Evolutionary conservation across 2,329 filamentous ascomycete genomes (phyloP).

Genomic region (Ophiostoma piceae): DNA sequence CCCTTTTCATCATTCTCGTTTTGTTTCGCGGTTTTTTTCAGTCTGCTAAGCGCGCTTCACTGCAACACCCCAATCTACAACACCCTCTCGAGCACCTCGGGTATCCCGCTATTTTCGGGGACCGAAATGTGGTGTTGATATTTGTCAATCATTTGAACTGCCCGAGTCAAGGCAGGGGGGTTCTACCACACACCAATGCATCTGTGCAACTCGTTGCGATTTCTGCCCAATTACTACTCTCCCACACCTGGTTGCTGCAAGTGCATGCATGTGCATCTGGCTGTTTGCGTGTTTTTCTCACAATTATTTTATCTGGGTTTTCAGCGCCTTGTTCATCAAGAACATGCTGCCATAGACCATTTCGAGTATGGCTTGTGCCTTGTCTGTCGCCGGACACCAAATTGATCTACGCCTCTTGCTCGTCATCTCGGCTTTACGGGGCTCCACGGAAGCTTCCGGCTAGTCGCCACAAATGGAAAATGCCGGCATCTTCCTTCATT

Average conservation of each 20-base stretch:
- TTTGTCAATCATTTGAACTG: neutral
- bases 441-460: conserved; percentile 5
- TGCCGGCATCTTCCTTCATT: neutral
- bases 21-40: neutral
- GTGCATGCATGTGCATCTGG: neutral
- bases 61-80: neutral
- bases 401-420: conserved; percentile 1
- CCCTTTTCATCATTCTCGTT: neutral
- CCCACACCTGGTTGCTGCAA: neutral
- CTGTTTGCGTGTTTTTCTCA: neutral
- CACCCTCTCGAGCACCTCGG: neutral
- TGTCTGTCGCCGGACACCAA: neutral
- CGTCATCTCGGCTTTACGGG: neutral
- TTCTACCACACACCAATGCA: neutral
- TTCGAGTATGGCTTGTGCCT: neutral
- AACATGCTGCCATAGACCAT: neutral
- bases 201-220: neutral
- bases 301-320: neutral
- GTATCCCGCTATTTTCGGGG: neutral
- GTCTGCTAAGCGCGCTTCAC: neutral
- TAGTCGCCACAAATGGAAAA: neutral
- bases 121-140: neutral
- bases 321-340: neutral
- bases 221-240: neutral
- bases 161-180: neutral